Conservation (phyloP, 768 basidiomycete species). For the Trametes punicea region DNA sequence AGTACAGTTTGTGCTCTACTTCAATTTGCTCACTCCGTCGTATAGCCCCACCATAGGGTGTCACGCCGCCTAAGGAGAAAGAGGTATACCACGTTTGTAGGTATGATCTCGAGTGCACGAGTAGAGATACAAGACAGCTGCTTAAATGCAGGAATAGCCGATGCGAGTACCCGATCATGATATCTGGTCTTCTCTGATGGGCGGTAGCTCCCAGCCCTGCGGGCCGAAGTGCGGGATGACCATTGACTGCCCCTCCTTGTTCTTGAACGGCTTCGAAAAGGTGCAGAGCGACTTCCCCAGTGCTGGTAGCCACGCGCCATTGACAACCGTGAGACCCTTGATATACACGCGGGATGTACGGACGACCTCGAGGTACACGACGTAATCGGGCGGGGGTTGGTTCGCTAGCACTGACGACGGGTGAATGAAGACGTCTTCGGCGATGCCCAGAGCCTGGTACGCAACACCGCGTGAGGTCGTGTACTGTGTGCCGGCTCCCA, state of each 20-base stretch:
- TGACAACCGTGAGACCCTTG: conserved; percentile 82
- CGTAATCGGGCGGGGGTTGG: conserved; percentile 74
- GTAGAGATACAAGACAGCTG: no score
- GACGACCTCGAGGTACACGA: conserved; percentile 81
- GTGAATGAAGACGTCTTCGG: conserved; percentile 90
- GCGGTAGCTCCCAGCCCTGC: conserved; percentile 83
- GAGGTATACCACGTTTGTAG: no score
- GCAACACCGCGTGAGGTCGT: conserved; percentile 76
- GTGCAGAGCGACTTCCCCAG: conserved; percentile 82
- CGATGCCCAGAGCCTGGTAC: conserved; percentile 75
- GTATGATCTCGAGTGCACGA: no score
- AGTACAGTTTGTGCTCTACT: no score
- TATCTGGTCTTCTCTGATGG: conserved; percentile 39
- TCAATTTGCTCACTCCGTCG: no score
- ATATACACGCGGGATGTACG: conserved; percentile 73
- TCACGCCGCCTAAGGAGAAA: no score
- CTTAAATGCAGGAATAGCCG: background rate
- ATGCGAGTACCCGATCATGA: background rate
- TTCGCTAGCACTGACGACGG: conserved; percentile 79
- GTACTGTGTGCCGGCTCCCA: conserved; percentile 56
- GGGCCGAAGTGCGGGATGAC: conserved; percentile 83
- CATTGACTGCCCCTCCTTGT: conserved; percentile 62
- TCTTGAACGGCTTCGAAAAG: conserved; percentile 82
- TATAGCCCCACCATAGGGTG: no score
- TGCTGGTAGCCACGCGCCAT: conserved; percentile 81